phyloP scores from a whole-genome alignment of 2,329 filamentous ascomycete genomes.

The Neonectria ditissima region DNA sequence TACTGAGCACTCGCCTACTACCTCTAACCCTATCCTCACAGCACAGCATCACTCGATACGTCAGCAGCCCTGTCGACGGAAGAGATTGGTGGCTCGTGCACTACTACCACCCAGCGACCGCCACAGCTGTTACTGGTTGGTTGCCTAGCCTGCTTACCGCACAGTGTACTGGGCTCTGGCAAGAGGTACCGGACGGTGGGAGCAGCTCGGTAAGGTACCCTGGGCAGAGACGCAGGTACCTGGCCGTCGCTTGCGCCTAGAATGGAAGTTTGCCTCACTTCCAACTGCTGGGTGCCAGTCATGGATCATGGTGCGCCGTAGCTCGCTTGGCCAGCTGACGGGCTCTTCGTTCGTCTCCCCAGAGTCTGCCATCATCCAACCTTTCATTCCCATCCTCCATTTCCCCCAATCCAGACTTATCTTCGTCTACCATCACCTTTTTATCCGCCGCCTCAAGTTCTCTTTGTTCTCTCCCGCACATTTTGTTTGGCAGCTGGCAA shows the following conservation, averaged over 20 bases:
- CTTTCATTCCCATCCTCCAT: conserved; percentile 27
- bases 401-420: conserved; percentile 8
- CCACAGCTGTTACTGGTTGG: neutral
- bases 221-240: conserved; percentile 1
- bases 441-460: conserved; percentile 21
- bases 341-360: conserved; percentile 36
- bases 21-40: too few species aligned
- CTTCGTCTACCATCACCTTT: conserved; percentile 30
- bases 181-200: neutral
- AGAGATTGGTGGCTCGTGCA: conserved; percentile 5
- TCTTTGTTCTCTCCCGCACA: conserved; percentile 30
- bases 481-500: conserved; percentile 31
- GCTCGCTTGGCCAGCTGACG: conserved; percentile 37
- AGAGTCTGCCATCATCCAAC: conserved; percentile 33
- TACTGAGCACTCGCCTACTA: too few species aligned
- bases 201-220: conserved; percentile 1
- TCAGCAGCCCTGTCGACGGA: neutral
- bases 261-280: conserved; percentile 10
- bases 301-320: conserved; percentile 2
- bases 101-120: neutral
- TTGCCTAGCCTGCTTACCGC: neutral
- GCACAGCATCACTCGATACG: neutral
- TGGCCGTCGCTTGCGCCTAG: conserved; percentile 2
- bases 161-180: neutral
- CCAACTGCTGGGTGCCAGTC: neutral